phyloP scores from a whole-genome alignment of 805 yeast species.

The Torulaspora maleeae region DNA sequence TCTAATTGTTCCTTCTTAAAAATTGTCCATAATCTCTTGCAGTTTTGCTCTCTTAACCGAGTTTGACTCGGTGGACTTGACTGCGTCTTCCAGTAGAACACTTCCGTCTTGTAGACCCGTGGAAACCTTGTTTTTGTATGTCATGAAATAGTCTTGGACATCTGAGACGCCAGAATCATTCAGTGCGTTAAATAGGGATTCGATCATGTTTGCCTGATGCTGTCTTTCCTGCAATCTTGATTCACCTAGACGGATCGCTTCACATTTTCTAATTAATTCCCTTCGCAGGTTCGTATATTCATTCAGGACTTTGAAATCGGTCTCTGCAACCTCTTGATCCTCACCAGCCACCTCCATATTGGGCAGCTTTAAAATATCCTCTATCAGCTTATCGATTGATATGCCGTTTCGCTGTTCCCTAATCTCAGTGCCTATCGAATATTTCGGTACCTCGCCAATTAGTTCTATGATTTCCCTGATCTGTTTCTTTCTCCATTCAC shows the following conservation, averaged over 20 bases:
- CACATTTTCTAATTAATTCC: constrained; percentile 19
- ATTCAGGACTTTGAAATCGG: constrained; percentile 14
- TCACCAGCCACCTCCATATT: constrained; percentile 13
- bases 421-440: constrained; percentile 23
- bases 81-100: constrained; percentile 16
- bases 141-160: constrained; percentile 13
- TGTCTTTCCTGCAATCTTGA: constrained; percentile 3
- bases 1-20: constrained; percentile 5
- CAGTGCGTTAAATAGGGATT: constrained; percentile 10
- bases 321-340: constrained; percentile 11
- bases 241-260: constrained; percentile 18
- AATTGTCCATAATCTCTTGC: neutral
- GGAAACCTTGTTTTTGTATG: constrained; percentile 11
- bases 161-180: constrained; percentile 1
- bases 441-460: constrained; percentile 28
- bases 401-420: constrained; percentile 10
- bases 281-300: constrained; percentile 27
- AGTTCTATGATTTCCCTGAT: constrained; percentile 18
- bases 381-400: constrained; percentile 19
- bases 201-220: constrained; percentile 8
- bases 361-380: constrained; percentile 27
- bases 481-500: constrained; percentile 15
- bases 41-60: constrained; percentile 2
- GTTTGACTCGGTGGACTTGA: constrained; percentile 12
- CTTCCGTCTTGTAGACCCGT: constrained; percentile 16